Conservation (phyloP, 164 flowering plant species). For the Nelumbo lutea region DNA sequence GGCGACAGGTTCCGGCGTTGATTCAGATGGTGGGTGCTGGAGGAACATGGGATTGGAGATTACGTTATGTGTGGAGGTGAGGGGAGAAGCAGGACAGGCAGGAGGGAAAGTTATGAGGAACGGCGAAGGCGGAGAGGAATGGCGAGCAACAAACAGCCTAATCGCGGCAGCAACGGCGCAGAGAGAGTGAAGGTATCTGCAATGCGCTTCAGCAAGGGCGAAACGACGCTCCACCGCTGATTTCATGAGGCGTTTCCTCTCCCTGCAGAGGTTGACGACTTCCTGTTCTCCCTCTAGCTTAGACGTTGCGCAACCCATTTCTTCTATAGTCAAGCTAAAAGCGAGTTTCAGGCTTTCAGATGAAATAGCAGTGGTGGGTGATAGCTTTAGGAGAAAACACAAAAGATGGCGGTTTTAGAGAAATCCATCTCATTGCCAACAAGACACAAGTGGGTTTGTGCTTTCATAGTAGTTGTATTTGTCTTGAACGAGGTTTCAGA, state of each 20-base stretch:
- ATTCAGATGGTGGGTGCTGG: constrained; percentile 45
- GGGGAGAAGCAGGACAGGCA: constrained; percentile 12
- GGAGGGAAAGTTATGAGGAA: constrained; percentile 33
- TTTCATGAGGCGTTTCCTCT: constrained; percentile 42
- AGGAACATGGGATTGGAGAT: constrained; percentile 60
- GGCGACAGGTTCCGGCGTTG: constrained; percentile 36
- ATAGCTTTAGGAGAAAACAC: background rate
- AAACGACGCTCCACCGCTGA: constrained; percentile 36
- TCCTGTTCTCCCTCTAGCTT: constrained; percentile 35
- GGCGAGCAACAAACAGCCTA: constrained; percentile 39
- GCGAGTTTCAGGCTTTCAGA: background rate
- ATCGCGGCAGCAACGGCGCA: constrained; percentile 42
- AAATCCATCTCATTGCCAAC: background rate
- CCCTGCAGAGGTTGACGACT: constrained; percentile 36
- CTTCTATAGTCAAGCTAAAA: constrained; percentile 2
- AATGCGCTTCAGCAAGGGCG: constrained; percentile 46
- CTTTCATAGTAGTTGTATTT: background rate
- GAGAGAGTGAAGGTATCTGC: constrained; percentile 40
- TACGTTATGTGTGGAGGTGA: constrained; percentile 24
- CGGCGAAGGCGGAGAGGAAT: constrained; percentile 38
- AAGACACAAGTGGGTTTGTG: background rate
- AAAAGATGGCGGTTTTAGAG: background rate
- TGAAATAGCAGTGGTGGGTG: background rate
- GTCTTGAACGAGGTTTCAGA: no score
- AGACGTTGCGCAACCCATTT: constrained; percentile 39